Base-by-base conservation (phyloP, 306 rosid species). In the Vicia faba region DNA sequence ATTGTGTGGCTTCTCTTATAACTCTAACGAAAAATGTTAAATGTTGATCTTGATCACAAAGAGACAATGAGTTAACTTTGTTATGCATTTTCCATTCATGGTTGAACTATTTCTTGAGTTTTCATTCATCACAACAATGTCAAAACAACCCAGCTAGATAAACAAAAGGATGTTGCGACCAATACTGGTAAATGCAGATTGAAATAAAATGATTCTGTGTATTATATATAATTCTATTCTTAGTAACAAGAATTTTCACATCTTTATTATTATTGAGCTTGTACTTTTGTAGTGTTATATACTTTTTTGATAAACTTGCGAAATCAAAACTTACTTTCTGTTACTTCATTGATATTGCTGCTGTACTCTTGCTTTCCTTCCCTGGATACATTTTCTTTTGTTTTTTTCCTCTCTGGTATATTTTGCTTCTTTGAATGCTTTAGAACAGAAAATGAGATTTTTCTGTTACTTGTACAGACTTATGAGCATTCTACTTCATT, bases 131-230 rank as follows among this genome's bases (percentile, higher is more conserved):
- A 67, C 66, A 51, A 61, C 71, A 77, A 82, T 45, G 73, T 33
- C 48, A 79, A 71, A 74, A 55, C 86, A 18, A 74, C 39, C 68
- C 80, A 78, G 72, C 60, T 85, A 18, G 73, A 64, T 45, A 66
- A 71, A 68, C 76, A 33, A 57, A 69, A 65, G 48, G 77, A 75
- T 57, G 76, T 61, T 76, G 78, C 54, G 38, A 26, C 79, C 55
- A 70, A 77, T 58, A 75, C 23, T 46, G 96, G 96, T 88, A 77
- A 82, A 9, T 63, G 44, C 61, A 58, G 23, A 41, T 23, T 55
- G n/a, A 49, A 20, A 65, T 31, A 40, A 23, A 67, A 57, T 9
- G 40, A 7, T 46, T 57, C 28, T 70, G 23, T 28, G 3, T 4
- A 12, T 44, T 49, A 1, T 50, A 4, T 49, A 18, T 1, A 50